These are phyloP conservation scores for Aspergillus carbonarius DNA, from an alignment of 2,329 filamentous ascomycete species.

Conservation along the genomic window DNA sequence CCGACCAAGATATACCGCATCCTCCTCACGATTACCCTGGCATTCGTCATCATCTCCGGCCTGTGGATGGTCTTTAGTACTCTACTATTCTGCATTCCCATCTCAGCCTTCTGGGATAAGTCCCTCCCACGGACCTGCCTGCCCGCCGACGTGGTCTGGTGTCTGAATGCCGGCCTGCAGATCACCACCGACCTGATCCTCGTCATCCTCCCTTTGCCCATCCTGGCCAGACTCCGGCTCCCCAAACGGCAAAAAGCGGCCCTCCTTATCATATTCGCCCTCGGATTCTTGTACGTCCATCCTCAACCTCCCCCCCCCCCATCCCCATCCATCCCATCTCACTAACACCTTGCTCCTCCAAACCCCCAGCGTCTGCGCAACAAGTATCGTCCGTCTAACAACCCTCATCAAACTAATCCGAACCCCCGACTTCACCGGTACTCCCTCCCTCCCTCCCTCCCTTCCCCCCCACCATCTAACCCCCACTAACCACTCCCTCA, in stretches of 20 bases:
- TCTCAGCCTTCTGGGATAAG: constrained; percentile 26
- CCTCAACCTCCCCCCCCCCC: no score
- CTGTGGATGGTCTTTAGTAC: constrained; percentile 31
- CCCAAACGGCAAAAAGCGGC: constrained; percentile 24
- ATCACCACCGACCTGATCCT: constrained; percentile 28
- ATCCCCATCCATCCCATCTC: no score
- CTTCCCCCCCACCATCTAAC: background rate
- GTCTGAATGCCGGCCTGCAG: constrained; percentile 30
- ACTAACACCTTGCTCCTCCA: background rate
- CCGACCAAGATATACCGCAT: constrained; percentile 19
- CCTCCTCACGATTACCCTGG: constrained; percentile 18
- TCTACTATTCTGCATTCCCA: constrained; percentile 28
- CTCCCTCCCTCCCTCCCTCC: background rate
- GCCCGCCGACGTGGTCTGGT: constrained; percentile 23
- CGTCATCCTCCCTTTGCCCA: constrained; percentile 28
- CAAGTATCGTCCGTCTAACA: constrained; percentile 27
- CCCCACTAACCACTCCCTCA: no score
- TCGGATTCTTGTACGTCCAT: constrained; percentile 29
- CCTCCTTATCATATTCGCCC: constrained; percentile 27
- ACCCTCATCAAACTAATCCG: constrained; percentile 17
- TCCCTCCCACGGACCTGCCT: constrained; percentile 18
- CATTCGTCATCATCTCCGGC: constrained; percentile 21
- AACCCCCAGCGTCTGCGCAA: constrained; percentile 27
- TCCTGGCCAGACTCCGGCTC: constrained; percentile 23
- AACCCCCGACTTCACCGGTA: constrained; percentile 23